Evolutionary conservation across 78 protist genomes (phyloP), one percentile per base, ranked within the genome.

Genomic region (Creolimax fragrantissima): DNA sequence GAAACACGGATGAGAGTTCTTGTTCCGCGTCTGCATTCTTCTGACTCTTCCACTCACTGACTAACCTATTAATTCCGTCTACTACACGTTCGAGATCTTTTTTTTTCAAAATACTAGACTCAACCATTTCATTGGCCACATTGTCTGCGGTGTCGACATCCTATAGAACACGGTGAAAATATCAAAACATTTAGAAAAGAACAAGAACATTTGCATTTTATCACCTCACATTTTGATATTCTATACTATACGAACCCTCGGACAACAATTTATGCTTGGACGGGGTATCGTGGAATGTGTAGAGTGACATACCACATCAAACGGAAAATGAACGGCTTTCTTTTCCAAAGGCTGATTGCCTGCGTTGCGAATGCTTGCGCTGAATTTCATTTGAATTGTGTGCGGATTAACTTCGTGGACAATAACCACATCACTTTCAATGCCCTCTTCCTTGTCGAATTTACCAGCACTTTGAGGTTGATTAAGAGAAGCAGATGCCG

Each of bases 61-160:
- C 74, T 58, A 58, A 58, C 39, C 11, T 58, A 58, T 58, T 83
- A 41, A 83, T 83, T 39, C 86, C 86, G 6, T 83, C 7, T 32
- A 83, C 35, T 5, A 83, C 86, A 83, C 86, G 86, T 24, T 83
- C 5, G 86, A 39, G 37, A 41, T 83, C 86, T 83, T 83, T 83
- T 41, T 83, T 6, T 41, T 35, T 6, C 86, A 83, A 41, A 11
- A 6, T 45, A 58, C 41, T 4, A 3, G 43, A 32, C 35, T 67
- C 45, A 3, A 85, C 93, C 95, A 93, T 85, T 67, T 93, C 95
- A 32, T 2, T 43, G 81, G 93, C 95, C 2, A 93, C 93, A 4
- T 89, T 74, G 24, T 36, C 89, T 41, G 95, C 81, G 2, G 90
- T 43, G 85, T 93, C 95, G 67, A 3, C 45, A 44, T 83, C 37